Base-by-base conservation (phyloP, 495 filamentous ascomycete genomes). In the Venustampulla echinocandica region DNA sequence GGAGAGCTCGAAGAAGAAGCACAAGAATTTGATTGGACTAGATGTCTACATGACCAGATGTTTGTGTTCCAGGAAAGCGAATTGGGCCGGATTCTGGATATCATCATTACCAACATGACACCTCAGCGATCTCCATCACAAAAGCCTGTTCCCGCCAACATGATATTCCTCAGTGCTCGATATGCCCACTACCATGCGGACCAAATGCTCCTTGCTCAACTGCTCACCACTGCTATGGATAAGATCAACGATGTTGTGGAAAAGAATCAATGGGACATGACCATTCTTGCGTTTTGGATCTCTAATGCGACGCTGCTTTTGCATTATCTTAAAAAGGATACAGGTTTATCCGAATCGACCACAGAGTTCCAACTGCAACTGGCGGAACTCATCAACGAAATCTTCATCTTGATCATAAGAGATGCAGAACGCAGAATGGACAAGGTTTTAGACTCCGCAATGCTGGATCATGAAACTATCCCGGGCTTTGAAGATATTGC, bases 21-120 rank as follows among this genome's bases (percentile, higher is more conserved):
- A 34, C 88, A 94, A 58, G 92, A 97, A 47, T 99, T 99, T 53
- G 81, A 95, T n/a, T 99, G 92, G 92, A 84, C 87, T 56, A 74
- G 82, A 58, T 99, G 92, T 65, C 68, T 95, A 35, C 88, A 95
- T 59, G 92, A 99, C 62, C 92, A 99, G 60, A 99, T 99, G 92
- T 99, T 99, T 57, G 92, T 99, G 19, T 97, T 99, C 62, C 93
- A 97, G 66, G 93, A 99, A 44, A 78, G 76, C 57, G 93, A 97
- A 49, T 67, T 99, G 37, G 81, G 85, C 42, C 77, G 80, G 44
- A 95, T 97, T 48, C 75, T 99, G 42, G 85, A 95, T 56, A 88
- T 99, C 36, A 81, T 96, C 57, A 94, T 99, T 58, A 97, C 92
- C 46, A 88, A 93, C 63, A 99, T 99, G 92, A 90, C 87, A 0